Evolutionary conservation across 75 land plant genomes (phyloP).

Genomic region (Cunninghamia lanceolata): DNA sequence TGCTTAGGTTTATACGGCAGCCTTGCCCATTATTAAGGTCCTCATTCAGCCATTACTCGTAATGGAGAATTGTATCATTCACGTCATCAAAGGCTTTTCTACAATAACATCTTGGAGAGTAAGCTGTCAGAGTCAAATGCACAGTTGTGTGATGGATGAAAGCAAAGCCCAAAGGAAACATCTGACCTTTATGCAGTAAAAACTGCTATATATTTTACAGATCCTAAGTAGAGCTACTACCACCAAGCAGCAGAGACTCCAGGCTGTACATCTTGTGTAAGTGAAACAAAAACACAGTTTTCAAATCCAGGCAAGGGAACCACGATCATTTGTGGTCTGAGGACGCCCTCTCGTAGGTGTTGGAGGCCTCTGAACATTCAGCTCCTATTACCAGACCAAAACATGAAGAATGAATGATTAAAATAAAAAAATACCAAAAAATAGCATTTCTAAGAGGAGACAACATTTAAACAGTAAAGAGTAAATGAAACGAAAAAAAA

Average conservation of each 20-base stretch:
- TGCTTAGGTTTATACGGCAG: conserved; percentile 6
- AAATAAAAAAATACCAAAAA: background rate
- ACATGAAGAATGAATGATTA: background rate
- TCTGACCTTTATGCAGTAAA: conserved; percentile 6
- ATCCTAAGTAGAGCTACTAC: conserved; percentile 5
- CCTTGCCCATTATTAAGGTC: background rate
- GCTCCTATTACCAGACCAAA: conserved; percentile 51
- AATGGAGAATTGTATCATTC: background rate
- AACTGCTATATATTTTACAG: conserved; percentile 9
- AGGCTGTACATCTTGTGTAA: background rate
- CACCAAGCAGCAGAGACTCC: conserved; percentile 8
- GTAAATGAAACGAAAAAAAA: background rate
- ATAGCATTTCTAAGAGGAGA: background rate
- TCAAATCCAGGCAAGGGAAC: conserved; percentile 90
- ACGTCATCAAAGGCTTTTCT: background rate
- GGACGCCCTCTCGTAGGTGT: conserved; percentile 99
- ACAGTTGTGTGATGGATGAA: background rate
- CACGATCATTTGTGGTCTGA: conserved; percentile 75
- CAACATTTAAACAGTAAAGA: background rate
- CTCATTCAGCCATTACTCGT: conserved; percentile 1
- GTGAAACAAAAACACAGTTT: background rate
- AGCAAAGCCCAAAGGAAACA: conserved; percentile 1
- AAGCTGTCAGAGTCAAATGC: conserved; percentile 2
- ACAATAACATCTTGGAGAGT: background rate
- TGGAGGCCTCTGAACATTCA: conserved; percentile 97